phyloP scores from a whole-genome alignment of 1,284 basidiomycete species.

The Xerocomus amazonicus region DNA sequence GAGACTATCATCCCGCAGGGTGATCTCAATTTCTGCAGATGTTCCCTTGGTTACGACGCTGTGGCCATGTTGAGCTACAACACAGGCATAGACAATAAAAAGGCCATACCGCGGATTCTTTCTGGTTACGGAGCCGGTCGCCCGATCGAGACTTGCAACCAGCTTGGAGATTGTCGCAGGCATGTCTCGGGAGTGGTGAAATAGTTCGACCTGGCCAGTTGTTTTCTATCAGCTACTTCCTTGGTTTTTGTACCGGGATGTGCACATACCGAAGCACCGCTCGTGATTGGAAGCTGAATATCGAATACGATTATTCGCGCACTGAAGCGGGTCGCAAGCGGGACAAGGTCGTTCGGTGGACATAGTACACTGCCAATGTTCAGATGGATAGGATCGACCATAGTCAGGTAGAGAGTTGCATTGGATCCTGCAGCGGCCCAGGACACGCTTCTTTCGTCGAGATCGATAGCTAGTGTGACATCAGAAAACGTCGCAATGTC shows the following conservation, averaged over 20 bases:
- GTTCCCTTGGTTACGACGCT: constrained; percentile 81
- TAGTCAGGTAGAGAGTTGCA: constrained; percentile 79
- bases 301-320: constrained; percentile 95
- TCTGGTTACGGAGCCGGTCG: constrained; percentile 74
- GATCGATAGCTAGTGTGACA: constrained; percentile 70
- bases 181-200: constrained; percentile 91
- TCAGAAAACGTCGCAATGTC: constrained; percentile 14
- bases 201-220: constrained; percentile 73
- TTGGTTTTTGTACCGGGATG: background rate
- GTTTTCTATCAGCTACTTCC: constrained; percentile 1
- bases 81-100: background rate
- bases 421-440: constrained; percentile 94
- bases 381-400: constrained; percentile 85
- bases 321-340: constrained; percentile 72
- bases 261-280: constrained; percentile 72
- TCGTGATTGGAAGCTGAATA: constrained; percentile 83
- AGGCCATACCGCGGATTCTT: constrained; percentile 69
- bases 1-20: constrained; percentile 56
- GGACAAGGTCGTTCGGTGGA: constrained; percentile 64
- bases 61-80: constrained; percentile 8
- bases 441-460: constrained; percentile 72
- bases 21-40: constrained; percentile 85
- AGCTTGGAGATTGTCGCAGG: constrained; percentile 86
- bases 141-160: constrained; percentile 72
- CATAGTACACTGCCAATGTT: constrained; percentile 90